Evolutionary conservation across 2,329 filamentous ascomycete species (phyloP).

Genomic region (Pseudogymnoascus sp.): DNA sequence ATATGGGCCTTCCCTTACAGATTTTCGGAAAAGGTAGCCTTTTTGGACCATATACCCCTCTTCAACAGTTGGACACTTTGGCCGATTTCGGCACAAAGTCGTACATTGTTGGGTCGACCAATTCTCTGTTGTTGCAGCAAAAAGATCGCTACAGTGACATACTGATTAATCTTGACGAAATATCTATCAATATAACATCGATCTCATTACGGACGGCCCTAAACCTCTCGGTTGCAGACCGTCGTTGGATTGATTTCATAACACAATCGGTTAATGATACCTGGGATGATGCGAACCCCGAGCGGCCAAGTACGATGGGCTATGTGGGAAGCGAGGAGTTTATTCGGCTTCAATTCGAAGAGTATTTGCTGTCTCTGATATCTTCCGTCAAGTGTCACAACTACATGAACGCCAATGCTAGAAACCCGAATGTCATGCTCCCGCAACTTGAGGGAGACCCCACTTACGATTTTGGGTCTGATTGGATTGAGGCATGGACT

Average conservation of each 20-base stretch:
- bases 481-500: constrained; percentile 84
- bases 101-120: constrained; percentile 94
- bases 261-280: constrained; percentile 91
- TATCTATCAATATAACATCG: constrained; percentile 75
- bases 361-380: constrained; percentile 84
- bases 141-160: constrained; percentile 95
- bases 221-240: constrained; percentile 72
- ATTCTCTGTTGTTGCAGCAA: constrained; percentile 86
- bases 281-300: constrained; percentile 88
- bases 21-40: constrained; percentile 94
- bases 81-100: constrained; percentile 93
- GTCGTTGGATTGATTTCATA: constrained; percentile 93
- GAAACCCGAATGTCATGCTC: constrained; percentile 53
- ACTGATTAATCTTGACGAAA: constrained; percentile 89
- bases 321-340: constrained; percentile 96
- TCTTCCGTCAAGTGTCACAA: constrained; percentile 85
- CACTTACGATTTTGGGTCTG: constrained; percentile 68
- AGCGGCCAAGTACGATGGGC: constrained; percentile 84
- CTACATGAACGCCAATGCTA: constrained; percentile 45
- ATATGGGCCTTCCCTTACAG: constrained; percentile 91
- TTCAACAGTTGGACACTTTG: constrained; percentile 90
- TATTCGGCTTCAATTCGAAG: constrained; percentile 93
- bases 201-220: constrained; percentile 68
- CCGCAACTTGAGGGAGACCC: constrained; percentile 74
- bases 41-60: constrained; percentile 91